Base-by-base conservation (phyloP, 345 rosid genomes). In the Sisymbrium altissimum region DNA sequence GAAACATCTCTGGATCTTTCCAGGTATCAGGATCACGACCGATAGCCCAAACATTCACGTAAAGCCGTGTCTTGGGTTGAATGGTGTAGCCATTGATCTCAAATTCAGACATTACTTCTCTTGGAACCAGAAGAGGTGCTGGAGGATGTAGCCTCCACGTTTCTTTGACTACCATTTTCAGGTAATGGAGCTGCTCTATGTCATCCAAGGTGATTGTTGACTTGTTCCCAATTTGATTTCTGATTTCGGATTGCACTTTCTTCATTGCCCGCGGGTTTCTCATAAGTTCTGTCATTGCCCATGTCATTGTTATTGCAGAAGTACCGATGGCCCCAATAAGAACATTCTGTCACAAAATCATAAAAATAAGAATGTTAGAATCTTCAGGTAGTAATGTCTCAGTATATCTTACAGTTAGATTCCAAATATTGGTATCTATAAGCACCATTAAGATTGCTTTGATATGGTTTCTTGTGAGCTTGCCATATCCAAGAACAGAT, bases 141-240 rank as follows among this genome's bases (percentile, higher is more conserved):
- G 88, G 80, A 48, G 88, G 86, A 46, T 89, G 87, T 77, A 85
- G 29, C 69, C 87, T 79, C 43, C 83, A 40, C 30, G 84, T 80
- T 76, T 85, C 93, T 64, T 85, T 85, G 18, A 83, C 43, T 1
- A 83, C 80, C 82, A 84, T 38, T 61, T 78, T 81, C 5, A 87
- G 68, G 71, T 84, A 87, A 3, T 72, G 38, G 14, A 87, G 81
- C 45, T 71, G 36, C 39, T 76, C 72, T 1, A 74, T 27, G 38
- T 74, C 83, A 2, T 55, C 65, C 36, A 80, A 83, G 4, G 21
- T 35, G 6, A 86, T 81, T 11, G n/a, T 25, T 69, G 79, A 76
- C 29, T 52, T 71, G 14, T 73, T 68, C 5, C 79, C 80, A 3
- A 79, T 36, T 7, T 27, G 58, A 7, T 57, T 65, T 69, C 86